Base-by-base conservation (phyloP, 305 asterid genomes). In the Fraxinus nigra region DNA sequence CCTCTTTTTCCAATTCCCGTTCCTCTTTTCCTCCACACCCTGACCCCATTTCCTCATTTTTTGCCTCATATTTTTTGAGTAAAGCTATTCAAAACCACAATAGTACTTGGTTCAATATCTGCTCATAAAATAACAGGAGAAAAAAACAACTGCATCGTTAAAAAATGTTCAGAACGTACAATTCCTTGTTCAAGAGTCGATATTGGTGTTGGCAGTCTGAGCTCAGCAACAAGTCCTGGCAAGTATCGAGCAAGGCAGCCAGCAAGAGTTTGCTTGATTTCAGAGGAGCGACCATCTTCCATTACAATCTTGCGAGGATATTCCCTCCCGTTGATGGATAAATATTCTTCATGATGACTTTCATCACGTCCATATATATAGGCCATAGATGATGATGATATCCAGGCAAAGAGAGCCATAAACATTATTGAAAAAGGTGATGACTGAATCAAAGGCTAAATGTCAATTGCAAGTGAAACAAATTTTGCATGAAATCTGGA, bases 371-470 rank as follows among this genome's bases (percentile, higher is more conserved):
- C 99, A 75, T 96, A 93, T 85, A 94, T 89, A 85, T 93, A 96
- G 40, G 99, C 98, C 85, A 94, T 82, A 80, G 99, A 91, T 46
- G 97, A 93, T 10, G 99, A 92, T 2, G 98, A 91, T 78, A 90
- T 87, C 99, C 98, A 96, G 48, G 92, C 77, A 89, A 94, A 96
- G 79, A 94, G 88, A 51, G 97, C 89, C 92, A 89, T 91, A 80
- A 88, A 96, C 95, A 94, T 92, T 30, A 92, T 94, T 11, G 95
- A 90, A 81, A 95, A 95, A 79, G 98, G 97, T 26, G 99, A 94
- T 75, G 93, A 80, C 97, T 94, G 95, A 88, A 89, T 82, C 56
- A 82, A 80, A 75, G 34, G 79, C 72, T 70, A 82, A 75, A 80
- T 14, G 43, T 28, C 34, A 20, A 51, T 73, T 26, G 78, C 8